phyloP scores from a whole-genome alignment of 2,329 filamentous ascomycete genomes.

The Penicillium sp. region DNA sequence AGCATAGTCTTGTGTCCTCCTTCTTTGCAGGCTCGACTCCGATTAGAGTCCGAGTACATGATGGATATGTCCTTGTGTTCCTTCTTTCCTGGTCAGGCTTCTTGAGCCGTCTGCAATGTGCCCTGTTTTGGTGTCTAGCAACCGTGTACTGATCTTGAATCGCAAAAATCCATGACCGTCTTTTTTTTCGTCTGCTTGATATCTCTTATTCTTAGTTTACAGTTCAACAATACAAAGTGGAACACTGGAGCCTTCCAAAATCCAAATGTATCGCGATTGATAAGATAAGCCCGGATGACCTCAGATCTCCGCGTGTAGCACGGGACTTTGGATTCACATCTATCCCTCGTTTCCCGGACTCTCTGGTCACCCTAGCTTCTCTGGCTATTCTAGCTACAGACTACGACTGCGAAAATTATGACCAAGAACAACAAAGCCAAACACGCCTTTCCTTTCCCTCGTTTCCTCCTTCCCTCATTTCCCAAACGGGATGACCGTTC shows the following conservation, averaged over 20 bases:
- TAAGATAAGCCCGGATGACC: neutral
- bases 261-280: neutral
- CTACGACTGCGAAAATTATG: slow-evolving; percentile 10
- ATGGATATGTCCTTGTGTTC: neutral
- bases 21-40: neutral
- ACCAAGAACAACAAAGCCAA: slow-evolving; percentile 12
- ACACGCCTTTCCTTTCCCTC: slow-evolving; percentile 46
- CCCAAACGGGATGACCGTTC: slow-evolving; percentile 25
- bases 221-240: neutral
- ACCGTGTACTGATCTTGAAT: neutral
- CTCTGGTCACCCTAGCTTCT: neutral
- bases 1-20: slow-evolving; percentile 49
- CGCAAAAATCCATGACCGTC: neutral
- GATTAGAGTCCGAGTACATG: neutral
- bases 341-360: neutral
- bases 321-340: neutral
- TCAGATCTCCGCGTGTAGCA: neutral
- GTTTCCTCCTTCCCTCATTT: slow-evolving; percentile 51
- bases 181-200: neutral
- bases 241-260: neutral
- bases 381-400: neutral
- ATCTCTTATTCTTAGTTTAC: neutral
- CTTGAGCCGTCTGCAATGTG: neutral
- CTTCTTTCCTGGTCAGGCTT: neutral
- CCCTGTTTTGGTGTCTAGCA: neutral